phyloP scores from a whole-genome alignment of 2,329 filamentous ascomycete genomes.

The Dryadomyces quercivorus region DNA sequence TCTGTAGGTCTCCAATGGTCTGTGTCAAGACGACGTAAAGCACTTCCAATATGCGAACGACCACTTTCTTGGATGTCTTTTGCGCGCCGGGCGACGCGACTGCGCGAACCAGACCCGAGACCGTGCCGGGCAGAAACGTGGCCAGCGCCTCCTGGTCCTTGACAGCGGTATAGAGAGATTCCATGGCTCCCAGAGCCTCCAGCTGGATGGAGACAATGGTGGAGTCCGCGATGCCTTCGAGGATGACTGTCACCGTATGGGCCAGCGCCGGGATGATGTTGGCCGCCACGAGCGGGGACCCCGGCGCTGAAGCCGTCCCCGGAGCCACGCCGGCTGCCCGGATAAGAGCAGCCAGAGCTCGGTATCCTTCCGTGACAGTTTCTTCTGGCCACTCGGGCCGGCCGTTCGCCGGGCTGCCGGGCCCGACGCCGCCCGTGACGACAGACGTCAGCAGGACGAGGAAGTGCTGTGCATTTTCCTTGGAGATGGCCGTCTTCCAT shows the following conservation, averaged over 20 bases:
- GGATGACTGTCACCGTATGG: conserved; percentile 66
- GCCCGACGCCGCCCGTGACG: conserved; percentile 57
- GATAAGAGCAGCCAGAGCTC: conserved; percentile 57
- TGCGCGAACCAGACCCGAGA: conserved; percentile 68
- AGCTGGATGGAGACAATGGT: conserved; percentile 56
- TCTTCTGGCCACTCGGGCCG: conserved; percentile 53
- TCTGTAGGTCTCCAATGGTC: conserved; percentile 46
- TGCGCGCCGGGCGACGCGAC: conserved; percentile 54
- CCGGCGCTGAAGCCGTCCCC: conserved; percentile 10
- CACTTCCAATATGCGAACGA: conserved; percentile 49
- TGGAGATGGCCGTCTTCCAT: conserved; percentile 62
- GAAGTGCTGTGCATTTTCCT: conserved; percentile 68
- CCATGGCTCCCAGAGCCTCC: conserved; percentile 54
- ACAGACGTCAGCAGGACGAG: conserved; percentile 76
- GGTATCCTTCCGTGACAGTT: conserved; percentile 57
- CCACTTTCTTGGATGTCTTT: conserved; percentile 43
- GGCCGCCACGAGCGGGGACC: conserved; percentile 35
- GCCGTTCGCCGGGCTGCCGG: conserved; percentile 18
- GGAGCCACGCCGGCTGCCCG: conserved; percentile 32
- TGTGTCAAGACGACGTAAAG: conserved; percentile 41
- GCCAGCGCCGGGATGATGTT: conserved; percentile 66
- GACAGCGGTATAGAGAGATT: conserved; percentile 49
- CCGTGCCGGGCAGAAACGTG: conserved; percentile 76
- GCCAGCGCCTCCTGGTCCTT: conserved; percentile 64
- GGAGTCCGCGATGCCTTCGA: conserved; percentile 60